Evolutionary conservation across 2,329 filamentous ascomycete species (phyloP).

Genomic region (Cordyceps sp.): DNA sequence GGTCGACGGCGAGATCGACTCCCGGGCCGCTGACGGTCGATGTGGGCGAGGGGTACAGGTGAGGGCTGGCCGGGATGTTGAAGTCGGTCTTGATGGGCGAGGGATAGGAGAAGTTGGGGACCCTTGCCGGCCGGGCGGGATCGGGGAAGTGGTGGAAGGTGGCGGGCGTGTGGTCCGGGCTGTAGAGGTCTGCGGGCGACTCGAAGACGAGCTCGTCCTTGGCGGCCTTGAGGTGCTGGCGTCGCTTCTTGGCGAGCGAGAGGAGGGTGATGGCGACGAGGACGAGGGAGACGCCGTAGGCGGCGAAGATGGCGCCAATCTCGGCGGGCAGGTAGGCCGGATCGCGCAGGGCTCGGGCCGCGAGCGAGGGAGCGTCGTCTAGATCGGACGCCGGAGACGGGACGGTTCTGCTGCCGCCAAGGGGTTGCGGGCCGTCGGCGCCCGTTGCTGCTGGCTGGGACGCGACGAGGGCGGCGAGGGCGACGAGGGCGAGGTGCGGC

Average conservation of each 20-base stretch:
- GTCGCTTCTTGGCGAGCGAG: conserved; percentile 37
- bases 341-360: conserved; percentile 41
- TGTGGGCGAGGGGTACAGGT: conserved; percentile 28
- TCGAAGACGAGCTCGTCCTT: conserved; percentile 28
- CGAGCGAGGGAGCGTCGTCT: conserved; percentile 37
- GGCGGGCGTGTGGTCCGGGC: conserved; percentile 5
- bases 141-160: conserved; percentile 1
- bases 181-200: conserved; percentile 8
- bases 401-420: too few relatives aligned
- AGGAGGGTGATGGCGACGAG: conserved; percentile 54
- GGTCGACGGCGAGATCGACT: too few relatives aligned
- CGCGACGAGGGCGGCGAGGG: too few relatives aligned
- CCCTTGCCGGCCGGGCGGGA: conserved; percentile 9
- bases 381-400: too few relatives aligned
- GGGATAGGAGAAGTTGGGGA: conserved; percentile 35
- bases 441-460: too few relatives aligned
- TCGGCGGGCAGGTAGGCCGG: conserved; percentile 57
- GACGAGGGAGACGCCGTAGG: conserved; percentile 65
- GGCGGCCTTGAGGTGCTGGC: conserved; percentile 32
- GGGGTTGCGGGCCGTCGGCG: too few relatives aligned
- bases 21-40: conserved; percentile 29
- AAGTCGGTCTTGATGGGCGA: conserved; percentile 21
- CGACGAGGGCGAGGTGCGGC: too few relatives aligned
- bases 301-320: conserved; percentile 67
- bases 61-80: conserved; percentile 15